Evolutionary conservation across 257 asterid genomes (phyloP).

Genomic region (Orobanche coerulescens): DNA sequence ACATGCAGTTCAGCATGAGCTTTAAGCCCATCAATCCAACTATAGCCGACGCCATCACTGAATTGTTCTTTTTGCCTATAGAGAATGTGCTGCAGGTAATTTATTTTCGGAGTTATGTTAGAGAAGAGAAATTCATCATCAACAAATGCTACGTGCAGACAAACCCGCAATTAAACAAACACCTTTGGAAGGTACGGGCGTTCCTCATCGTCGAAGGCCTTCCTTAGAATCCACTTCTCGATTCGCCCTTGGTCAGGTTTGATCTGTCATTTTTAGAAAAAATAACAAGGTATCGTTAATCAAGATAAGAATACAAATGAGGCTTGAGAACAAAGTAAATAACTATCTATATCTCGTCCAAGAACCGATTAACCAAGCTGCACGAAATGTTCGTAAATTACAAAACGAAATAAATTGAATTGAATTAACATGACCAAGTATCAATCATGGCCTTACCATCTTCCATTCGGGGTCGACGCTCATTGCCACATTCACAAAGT

Average conservation of each 20-base stretch:
- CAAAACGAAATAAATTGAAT: too few species aligned
- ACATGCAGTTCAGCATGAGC: constrained; percentile 80
- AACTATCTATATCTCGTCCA: too few species aligned
- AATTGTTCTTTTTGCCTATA: constrained; percentile 93
- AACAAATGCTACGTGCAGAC: neutral
- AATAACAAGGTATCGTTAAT: too few species aligned
- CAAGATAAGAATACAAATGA: too few species aligned
- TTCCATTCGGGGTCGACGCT: constrained; percentile 87
- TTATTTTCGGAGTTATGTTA: constrained; percentile 17
- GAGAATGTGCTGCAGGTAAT: constrained; percentile 66
- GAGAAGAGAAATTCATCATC: neutral
- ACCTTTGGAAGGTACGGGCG: constrained; percentile 95
- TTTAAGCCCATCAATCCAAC: constrained; percentile 98
- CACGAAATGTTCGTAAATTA: too few species aligned
- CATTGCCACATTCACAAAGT: constrained; percentile 80
- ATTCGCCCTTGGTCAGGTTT: constrained; percentile 67
- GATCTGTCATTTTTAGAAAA: constrained; percentile 35
- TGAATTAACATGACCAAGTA: too few species aligned
- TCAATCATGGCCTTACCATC: constrained; percentile 50
- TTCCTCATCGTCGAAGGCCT: constrained; percentile 87
- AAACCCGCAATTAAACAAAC: too few species aligned
- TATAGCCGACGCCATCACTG: constrained; percentile 95
- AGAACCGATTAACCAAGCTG: too few species aligned
- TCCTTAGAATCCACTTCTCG: constrained; percentile 93
- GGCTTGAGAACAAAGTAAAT: too few species aligned